Conservation (phyloP, 139 green algal genomes). For the Helicosporidium sp. region DNA sequence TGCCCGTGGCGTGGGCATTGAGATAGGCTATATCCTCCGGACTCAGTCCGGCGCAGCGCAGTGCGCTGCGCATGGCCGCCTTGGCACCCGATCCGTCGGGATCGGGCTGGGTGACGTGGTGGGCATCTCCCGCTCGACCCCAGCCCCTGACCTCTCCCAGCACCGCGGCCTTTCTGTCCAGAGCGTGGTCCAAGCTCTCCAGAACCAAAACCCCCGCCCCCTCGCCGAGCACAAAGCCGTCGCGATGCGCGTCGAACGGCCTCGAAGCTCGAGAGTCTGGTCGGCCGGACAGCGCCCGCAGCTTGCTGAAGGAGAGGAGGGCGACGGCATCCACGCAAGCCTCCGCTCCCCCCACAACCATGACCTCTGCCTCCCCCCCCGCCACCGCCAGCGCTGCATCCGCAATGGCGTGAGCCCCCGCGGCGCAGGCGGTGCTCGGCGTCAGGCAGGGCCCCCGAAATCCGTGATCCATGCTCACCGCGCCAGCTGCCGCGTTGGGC, state of each 20-base stretch:
- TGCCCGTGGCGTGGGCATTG: conserved; percentile 81
- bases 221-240: conserved; percentile 65
- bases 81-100: conserved; percentile 31
- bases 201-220: conserved; percentile 55
- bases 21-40: conserved; percentile 55
- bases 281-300: conserved; percentile 41
- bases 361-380: conserved; percentile 63
- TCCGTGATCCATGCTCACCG: conserved; percentile 59
- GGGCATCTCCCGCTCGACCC: conserved; percentile 64
- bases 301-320: conserved; percentile 56
- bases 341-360: conserved; percentile 72
- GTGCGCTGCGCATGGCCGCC: conserved; percentile 37
- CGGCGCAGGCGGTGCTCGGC: conserved; percentile 48
- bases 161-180: not conserved
- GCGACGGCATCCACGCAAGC: conserved; percentile 69
- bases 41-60: conserved; percentile 26
- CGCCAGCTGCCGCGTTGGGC: conserved; percentile 75
- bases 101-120: conserved; percentile 76
- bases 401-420: conserved; percentile 42
- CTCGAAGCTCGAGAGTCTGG: conserved; percentile 24
- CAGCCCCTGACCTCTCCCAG: conserved; percentile 48
- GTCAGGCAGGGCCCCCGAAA: conserved; percentile 61
- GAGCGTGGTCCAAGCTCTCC: conserved; percentile 39
- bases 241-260: conserved; percentile 40
- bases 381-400: conserved; percentile 56